phyloP scores from a whole-genome alignment of 2,329 filamentous ascomycete species.

The Alternaria sp. region DNA sequence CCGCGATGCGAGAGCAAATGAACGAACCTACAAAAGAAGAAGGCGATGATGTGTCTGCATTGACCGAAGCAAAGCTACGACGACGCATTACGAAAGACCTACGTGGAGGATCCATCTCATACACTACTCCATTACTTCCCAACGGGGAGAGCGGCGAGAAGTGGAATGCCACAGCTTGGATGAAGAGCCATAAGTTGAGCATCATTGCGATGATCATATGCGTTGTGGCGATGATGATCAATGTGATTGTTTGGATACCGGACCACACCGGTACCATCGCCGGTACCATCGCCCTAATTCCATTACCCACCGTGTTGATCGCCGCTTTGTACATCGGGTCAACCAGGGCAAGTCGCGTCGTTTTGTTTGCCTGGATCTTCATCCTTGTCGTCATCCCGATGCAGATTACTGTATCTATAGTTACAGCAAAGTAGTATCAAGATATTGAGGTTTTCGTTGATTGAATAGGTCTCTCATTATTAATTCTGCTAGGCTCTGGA shows the following conservation, averaged over 20 bases:
- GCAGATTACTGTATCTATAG: background rate
- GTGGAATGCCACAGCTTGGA: background rate
- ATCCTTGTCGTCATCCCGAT: background rate
- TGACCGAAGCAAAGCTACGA: slow-evolving; percentile 7
- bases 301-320: background rate
- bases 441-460: rapidly evolving
- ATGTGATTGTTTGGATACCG: no score
- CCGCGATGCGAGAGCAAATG: slow-evolving; percentile 23
- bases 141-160: background rate
- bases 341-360: background rate
- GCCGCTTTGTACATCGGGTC: slow-evolving; percentile 2
- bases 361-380: background rate
- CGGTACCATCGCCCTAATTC: background rate
- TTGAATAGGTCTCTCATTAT: background rate
- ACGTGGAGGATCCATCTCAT: slow-evolving; percentile 30
- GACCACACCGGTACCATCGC: background rate
- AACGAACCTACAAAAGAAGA: background rate
- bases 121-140: background rate
- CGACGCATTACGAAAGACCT: slow-evolving; percentile 7
- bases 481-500: background rate
- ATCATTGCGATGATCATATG: background rate
- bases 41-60: background rate
- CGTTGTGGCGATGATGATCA: background rate
- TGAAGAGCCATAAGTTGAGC: background rate
- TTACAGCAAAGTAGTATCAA: no score